Evolutionary conservation across 257 asterid genomes (phyloP), one percentile per base, ranked within the genome.

Genomic region (Scutellaria galericulata): DNA sequence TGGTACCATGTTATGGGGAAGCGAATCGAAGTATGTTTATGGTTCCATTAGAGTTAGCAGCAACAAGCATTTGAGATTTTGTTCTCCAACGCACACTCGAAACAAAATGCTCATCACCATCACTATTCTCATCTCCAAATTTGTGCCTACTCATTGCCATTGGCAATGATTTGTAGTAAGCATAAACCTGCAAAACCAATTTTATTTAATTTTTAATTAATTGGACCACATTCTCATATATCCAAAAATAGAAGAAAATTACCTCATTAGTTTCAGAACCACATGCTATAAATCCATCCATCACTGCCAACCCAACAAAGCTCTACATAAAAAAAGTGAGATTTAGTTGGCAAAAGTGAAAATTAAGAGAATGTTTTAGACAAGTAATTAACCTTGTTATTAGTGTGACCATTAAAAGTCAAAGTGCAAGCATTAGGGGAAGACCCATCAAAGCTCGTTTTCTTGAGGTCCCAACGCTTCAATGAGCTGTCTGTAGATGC

Each of bases 51-150:
- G 96, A 91, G 82, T 87, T 89, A 10, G 92, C 92, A 24, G 87
- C 83, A 71, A 72, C 85, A 24, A 89, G 58, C 82, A 81, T 83
- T 60, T 82, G 58, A 0, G 90, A 87, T 45, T 87, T 90, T 10
- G 50, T 75, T 64, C 87, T 83, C 94, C 96, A 91, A 74, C 97
- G 86, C 47, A 89, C 84, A 67, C 96, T 91, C 13, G 97, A 82
- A 77, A 91, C 86, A 73, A 80, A 86, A 42, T 81, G 83, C 7
- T 60, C 86, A 27, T 70, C 59, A 45, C 54, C 58, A 48, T 83
- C 14, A 35, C 48, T 71, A 41, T 27, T 60, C 56, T 81, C 84
- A 9, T 82, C 12, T 10, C 80, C 88, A 50, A 91, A 81, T 31
- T 80, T 82, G 53, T 85, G 87, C 27, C 81, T 20, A 66, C 88